These are phyloP conservation scores for Kitagawia praeruptora DNA, from an alignment of 129 eudicot species.

Conservation along the genomic window DNA sequence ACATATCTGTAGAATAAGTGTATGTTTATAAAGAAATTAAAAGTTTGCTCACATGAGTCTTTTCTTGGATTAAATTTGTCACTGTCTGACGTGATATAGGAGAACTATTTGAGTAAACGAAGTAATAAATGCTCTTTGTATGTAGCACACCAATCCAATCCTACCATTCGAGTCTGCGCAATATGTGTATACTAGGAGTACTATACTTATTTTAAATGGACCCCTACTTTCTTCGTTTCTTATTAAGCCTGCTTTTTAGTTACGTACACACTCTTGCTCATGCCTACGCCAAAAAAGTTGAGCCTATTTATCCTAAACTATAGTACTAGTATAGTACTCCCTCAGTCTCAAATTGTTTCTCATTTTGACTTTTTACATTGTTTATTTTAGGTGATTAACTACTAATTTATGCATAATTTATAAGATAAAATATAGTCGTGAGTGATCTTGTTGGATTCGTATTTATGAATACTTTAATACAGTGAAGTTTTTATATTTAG, in stretches of 20 bases:
- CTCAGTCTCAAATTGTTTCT: no score
- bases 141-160: conserved; percentile 6
- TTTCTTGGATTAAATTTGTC: conserved; percentile 30
- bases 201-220: conserved; percentile 7
- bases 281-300: background rate
- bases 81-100: conserved; percentile 18
- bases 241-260: conserved; percentile 1
- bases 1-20: background rate
- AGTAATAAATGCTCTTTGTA: conserved; percentile 40
- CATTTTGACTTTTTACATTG: no score
- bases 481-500: no score
- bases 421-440: no score
- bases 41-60: background rate
- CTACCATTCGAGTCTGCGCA: conserved; percentile 34
- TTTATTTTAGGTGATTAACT: no score
- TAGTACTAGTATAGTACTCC: no score
- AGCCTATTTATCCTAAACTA: background rate
- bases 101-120: conserved; percentile 17
- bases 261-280: conserved; percentile 31
- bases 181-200: background rate
- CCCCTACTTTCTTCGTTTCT: conserved; percentile 20
- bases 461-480: no score
- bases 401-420: no score
- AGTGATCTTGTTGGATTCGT: no score
- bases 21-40: background rate